Base-by-base conservation (phyloP, 805 yeast species). In the Wickerhamomyces kurtzmanii region DNA sequence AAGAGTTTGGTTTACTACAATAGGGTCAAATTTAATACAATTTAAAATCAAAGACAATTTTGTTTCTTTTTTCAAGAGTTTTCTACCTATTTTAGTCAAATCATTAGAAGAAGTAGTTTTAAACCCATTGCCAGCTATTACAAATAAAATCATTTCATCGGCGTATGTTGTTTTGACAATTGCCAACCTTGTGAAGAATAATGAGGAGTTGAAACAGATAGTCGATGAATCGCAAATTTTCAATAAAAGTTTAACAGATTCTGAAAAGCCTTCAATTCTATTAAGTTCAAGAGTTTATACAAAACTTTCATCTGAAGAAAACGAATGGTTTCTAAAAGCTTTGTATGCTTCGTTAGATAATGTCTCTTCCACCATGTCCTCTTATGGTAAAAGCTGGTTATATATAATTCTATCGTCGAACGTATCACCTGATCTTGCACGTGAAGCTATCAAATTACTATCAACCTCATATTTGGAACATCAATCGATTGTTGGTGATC, bases 1-100 rank as follows among this genome's bases (percentile, higher is more conserved):
- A 39, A 72, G 71, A 43, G 54, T 71, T 13, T 89, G 96, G 96
- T 64, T 67, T 31, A 44, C 62, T 20, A 51, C 69, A 20, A 43
- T 79, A 11, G 76, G 72, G 5, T 38, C 47, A 2, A 38, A 47
- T 5, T 28, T 64, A 3, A 29, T 43, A 4, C 20, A 29, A 2
- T 14, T 32, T 6, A 28, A 32, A 17, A 9, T 26, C 5, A 37
- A 31, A 20, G 39, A 30, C 5, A 11, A 15, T 5, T 14, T 42
- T 13, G 24, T 11, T 5, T 11, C 23, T 6, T 47, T 54, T 21
- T 22, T 43, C 9, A 22, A 31, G 4, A 43, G 35, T 2, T 10
- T 51, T 3, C 27, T 45, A 5, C 52, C 62, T 12, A 32, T 44
- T 1, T 37, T 58, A 22, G 25, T 38, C 2, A 24, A 39, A 4